Conservation (phyloP, 495 filamentous ascomycete genomes). For the Podospora conica region DNA sequence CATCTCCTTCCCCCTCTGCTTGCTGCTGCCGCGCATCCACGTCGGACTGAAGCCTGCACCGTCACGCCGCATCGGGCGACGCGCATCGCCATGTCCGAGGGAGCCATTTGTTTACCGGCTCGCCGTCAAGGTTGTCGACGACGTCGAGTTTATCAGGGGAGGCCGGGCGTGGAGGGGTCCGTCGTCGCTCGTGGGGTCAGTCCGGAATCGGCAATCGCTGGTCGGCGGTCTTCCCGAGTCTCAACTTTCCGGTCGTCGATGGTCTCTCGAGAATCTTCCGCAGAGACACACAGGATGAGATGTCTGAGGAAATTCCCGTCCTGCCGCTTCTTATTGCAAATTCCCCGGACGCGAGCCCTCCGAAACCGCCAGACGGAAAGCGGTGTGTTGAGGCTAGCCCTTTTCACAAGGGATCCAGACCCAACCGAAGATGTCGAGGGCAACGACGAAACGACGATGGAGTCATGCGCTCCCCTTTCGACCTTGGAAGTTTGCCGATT, state of each 20-base stretch:
- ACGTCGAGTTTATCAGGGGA: background rate
- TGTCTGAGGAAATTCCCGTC: background rate
- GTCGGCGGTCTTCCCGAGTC: background rate
- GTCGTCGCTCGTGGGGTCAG: conserved; percentile 1
- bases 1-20: background rate
- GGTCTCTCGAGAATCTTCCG: background rate
- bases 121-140: background rate
- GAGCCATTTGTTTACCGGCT: conserved; percentile 8
- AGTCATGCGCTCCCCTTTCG: background rate
- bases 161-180: background rate
- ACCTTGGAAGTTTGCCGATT: background rate
- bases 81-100: conserved; percentile 9
- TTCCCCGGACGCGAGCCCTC: conserved; percentile 1
- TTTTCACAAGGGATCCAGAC: background rate
- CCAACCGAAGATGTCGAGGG: background rate
- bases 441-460: background rate
- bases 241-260: background rate
- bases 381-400: conserved; percentile 4
- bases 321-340: conserved; percentile 3
- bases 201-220: background rate
- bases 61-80: background rate
- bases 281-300: background rate
- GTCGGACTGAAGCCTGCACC: background rate
- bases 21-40: background rate
- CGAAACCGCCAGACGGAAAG: conserved; percentile 6